Conservation (phyloP, 2,329 filamentous ascomycete species). For the Fusarium agapanthi region DNA sequence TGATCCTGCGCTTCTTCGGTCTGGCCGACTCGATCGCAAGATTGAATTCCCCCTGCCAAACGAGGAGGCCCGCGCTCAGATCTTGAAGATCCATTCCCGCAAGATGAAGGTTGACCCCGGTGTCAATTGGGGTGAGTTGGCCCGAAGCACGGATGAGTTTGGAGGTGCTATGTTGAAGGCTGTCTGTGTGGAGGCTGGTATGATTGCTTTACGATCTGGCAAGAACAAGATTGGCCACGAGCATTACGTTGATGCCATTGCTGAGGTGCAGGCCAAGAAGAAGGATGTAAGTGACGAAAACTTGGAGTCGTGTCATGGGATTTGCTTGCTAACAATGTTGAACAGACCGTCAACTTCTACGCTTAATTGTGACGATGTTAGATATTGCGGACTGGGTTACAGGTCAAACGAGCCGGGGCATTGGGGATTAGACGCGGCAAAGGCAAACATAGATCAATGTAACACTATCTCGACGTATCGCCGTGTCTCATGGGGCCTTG, state of each 20-base stretch:
- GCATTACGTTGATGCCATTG: constrained; percentile 98
- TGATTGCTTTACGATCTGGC: constrained; percentile 95
- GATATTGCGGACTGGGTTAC: constrained; percentile 21
- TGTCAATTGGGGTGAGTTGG: constrained; percentile 96
- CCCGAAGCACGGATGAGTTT: constrained; percentile 97
- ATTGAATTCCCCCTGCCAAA: constrained; percentile 99
- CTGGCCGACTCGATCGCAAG: constrained; percentile 92
- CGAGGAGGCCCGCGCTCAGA: constrained; percentile 96
- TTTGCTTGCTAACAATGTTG: constrained; percentile 19
- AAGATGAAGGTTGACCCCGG: constrained; percentile 97
- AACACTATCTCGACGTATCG: constrained; percentile 35
- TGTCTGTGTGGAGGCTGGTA: constrained; percentile 97
- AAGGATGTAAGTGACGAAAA: constrained; percentile 72
- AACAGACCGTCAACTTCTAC: constrained; percentile 66
- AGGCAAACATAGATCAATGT: constrained; percentile 41
- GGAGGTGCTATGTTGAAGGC: constrained; percentile 98
- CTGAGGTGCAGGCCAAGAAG: constrained; percentile 96
- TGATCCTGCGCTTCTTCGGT: constrained; percentile 89
- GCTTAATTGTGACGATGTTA: constrained; percentile 48
- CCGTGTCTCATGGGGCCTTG: background rate
- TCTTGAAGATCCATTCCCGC: constrained; percentile 94
- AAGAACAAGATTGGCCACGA: constrained; percentile 98
- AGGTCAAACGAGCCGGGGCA: constrained; percentile 17
- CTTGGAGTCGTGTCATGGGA: background rate
- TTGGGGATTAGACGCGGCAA: constrained; percentile 32